Base-by-base conservation (phyloP, 495 filamentous ascomycete species). In the Cryomyces antarcticus region DNA sequence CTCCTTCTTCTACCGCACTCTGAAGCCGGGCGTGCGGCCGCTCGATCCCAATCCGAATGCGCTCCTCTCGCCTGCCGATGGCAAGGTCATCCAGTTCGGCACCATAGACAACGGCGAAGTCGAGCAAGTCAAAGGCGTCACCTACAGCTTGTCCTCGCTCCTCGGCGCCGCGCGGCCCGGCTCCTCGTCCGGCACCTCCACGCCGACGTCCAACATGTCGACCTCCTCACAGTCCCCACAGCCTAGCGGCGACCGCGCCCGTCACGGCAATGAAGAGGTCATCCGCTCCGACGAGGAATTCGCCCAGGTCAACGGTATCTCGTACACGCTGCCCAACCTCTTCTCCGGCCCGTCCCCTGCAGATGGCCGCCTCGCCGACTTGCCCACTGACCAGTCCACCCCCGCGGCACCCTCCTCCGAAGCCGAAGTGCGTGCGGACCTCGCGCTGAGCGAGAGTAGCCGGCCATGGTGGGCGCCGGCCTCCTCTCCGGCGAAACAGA, bases 71-170 rank as follows among this genome's bases (percentile, higher is more conserved):
- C 89, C 89, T 9, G 72, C 92, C 10, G 89, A 99, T 59, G 92
- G 89, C 6, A 74, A 77, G 40, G 68, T 99, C 28, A 66, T 99
- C 11, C 89, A 96, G 54, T 96, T 84, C 52, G 89, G 89, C 4
- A 78, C 71, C 49, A 93, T 99, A 44, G 78, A 89, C 49, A 71
- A 80, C 40, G 88, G 87, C 29, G 80, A 93, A 50, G 87, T 99
- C n/a, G 89, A 96, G 59, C 89, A 96, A 58, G 88, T 96, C 34
- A 99, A 99, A 59, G 89, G 89, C 38, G 88, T 96, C 70, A 96
- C 86, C 4, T 99, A 99, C 59, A 89, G 80, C 46, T 69, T 99
- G 38, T 89, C 96, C 56, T 85, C 88, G 0, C 69, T 99, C 1
- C 65, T 99, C 4, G 89, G 89, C 31, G 72, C 74, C 39, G 71